phyloP scores from a whole-genome alignment of 176 grass and related monocot species.

The Phoenix roebelenii region DNA sequence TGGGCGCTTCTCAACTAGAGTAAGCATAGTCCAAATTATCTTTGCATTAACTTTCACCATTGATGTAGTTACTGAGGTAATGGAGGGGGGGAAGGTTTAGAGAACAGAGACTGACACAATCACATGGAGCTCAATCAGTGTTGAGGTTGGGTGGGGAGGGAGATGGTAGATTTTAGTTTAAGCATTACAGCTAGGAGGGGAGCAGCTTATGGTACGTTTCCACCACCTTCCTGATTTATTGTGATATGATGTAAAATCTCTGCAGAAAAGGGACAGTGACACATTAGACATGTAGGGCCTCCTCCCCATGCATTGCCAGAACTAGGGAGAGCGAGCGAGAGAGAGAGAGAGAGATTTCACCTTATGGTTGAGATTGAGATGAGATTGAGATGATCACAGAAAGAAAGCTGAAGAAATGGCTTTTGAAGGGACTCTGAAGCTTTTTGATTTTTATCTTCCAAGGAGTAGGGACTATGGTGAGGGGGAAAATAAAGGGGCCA shows the following conservation, averaged over 20 bases:
- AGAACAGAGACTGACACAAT: not conserved
- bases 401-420: too few relatives aligned
- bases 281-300: not conserved
- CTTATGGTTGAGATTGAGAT: too few relatives aligned
- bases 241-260: slow-evolving; percentile 32
- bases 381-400: too few relatives aligned
- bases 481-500: not conserved
- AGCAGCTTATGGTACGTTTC: not conserved
- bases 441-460: too few relatives aligned
- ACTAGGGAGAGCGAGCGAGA: not conserved
- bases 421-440: too few relatives aligned
- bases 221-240: not conserved
- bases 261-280: slow-evolving; percentile 6
- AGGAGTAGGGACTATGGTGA: too few relatives aligned
- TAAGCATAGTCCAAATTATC: not conserved
- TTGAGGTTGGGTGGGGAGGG: not conserved
- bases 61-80: not conserved
- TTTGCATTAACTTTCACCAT: slow-evolving; percentile 28
- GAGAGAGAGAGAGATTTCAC: too few relatives aligned
- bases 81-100: too few relatives aligned
- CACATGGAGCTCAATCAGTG: slow-evolving; percentile 2
- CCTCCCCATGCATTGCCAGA: not conserved
- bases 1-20: not conserved
- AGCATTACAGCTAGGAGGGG: not conserved
- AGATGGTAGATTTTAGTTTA: not conserved